Conservation (phyloP, 2,329 filamentous ascomycete species). For the Aspergillus brunneoviolaceus region DNA sequence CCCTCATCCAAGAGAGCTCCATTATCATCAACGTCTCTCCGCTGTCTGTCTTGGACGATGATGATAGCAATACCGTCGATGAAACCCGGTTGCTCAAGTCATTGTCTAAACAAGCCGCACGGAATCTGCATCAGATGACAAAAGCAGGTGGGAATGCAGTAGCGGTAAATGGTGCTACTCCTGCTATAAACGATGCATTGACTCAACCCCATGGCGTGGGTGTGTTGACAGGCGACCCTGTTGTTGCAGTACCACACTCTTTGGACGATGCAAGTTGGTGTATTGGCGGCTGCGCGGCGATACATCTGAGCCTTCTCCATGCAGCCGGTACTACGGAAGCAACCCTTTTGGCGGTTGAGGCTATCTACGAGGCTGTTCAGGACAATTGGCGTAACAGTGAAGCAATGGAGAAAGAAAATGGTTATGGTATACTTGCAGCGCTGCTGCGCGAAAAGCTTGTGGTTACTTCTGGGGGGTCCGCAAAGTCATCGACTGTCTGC, state of each 20-base stretch:
- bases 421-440: constrained; percentile 83
- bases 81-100: constrained; percentile 74
- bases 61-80: constrained; percentile 68
- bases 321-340: constrained; percentile 68
- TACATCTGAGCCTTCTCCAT: constrained; percentile 82
- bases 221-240: constrained; percentile 77
- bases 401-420: constrained; percentile 94
- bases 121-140: constrained; percentile 66
- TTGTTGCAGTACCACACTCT: constrained; percentile 76
- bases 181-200: constrained; percentile 86
- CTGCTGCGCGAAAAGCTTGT: constrained; percentile 77
- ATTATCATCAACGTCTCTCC: constrained; percentile 83
- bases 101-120: constrained; percentile 70
- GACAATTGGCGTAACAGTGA: constrained; percentile 97
- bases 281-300: constrained; percentile 82
- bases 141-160: constrained; percentile 73
- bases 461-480: constrained; percentile 26
- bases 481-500: constrained; percentile 40
- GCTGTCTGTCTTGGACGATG: constrained; percentile 74
- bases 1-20: constrained; percentile 75
- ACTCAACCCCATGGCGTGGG: constrained; percentile 76
- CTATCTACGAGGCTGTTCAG: constrained; percentile 80
- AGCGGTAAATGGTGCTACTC: constrained; percentile 83
- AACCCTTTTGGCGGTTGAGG: constrained; percentile 74
- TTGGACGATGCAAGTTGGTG: constrained; percentile 92